phyloP scores from a whole-genome alignment of 345 rosid species.

The Eucalyptus urophylla region DNA sequence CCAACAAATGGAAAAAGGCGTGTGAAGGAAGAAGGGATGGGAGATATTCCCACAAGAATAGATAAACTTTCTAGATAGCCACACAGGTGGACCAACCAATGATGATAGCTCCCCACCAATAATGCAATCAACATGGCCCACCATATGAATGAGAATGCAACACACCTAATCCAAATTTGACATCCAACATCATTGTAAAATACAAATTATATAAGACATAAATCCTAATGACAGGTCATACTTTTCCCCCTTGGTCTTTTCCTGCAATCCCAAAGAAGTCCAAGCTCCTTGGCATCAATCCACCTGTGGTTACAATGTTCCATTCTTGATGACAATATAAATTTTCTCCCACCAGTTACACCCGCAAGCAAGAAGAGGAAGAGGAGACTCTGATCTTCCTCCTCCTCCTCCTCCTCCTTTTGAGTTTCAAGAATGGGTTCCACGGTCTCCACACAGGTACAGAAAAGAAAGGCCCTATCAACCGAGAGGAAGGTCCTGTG shows the following conservation, averaged over 20 bases:
- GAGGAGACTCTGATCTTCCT: background rate
- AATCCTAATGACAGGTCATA: background rate
- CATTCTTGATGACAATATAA: background rate
- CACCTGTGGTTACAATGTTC: background rate
- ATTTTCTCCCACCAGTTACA: background rate
- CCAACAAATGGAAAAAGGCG: background rate
- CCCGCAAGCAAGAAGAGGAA: background rate
- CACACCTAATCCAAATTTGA: background rate
- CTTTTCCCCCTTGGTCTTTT: background rate
- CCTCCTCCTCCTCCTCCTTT: background rate
- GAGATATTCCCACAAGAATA: background rate
- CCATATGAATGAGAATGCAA: background rate
- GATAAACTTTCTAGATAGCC: background rate
- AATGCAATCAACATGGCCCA: constrained; percentile 1
- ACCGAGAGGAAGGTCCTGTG: constrained; percentile 43
- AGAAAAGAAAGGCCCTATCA: constrained; percentile 35
- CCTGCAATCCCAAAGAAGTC: background rate
- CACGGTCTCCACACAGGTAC: constrained; percentile 41
- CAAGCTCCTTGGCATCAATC: background rate
- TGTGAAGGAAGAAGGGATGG: background rate
- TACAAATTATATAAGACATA: background rate
- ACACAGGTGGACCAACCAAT: constrained; percentile 7
- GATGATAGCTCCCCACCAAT: background rate
- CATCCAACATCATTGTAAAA: background rate
- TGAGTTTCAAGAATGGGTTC: constrained; percentile 47